These are phyloP conservation scores for Pythium brachiatum DNA, from an alignment of 352 stramenopile species.

Conservation along the genomic window DNA sequence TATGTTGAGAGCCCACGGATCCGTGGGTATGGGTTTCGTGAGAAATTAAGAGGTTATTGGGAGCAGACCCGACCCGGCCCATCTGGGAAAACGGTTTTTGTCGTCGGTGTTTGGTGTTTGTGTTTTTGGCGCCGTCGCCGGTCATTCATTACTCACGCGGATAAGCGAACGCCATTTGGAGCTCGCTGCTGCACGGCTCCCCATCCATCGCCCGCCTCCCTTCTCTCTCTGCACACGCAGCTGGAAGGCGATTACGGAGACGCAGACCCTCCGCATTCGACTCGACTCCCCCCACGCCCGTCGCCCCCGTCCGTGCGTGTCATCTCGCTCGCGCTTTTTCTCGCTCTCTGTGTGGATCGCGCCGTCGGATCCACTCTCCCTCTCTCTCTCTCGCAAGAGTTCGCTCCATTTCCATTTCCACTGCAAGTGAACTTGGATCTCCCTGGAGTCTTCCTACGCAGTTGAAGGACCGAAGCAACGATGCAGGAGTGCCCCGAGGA, in stretches of 20 bases:
- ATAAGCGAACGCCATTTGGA: slow-evolving; percentile 4
- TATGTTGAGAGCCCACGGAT: no score
- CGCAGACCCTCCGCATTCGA: not conserved
- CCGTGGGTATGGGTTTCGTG: not conserved
- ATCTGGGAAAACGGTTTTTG: slow-evolving; percentile 23
- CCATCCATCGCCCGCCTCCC: not conserved
- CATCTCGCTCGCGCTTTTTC: not conserved
- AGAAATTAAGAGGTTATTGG: not conserved
- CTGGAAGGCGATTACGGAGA: not conserved
- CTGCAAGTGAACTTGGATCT: not conserved
- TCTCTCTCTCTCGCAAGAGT: not conserved
- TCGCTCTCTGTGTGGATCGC: not conserved
- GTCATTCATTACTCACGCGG: slow-evolving; percentile 23
- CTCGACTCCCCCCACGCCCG: not conserved
- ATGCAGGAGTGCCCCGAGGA: slow-evolving; percentile 69
- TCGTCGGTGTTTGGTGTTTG: slow-evolving; percentile 15
- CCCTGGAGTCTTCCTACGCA: no score
- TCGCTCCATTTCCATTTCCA: not conserved
- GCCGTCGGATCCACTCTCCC: not conserved
- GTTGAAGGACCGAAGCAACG: no score
- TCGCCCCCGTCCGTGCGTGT: not conserved
- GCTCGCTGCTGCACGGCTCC: not conserved
- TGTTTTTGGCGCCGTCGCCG: slow-evolving; percentile 14
- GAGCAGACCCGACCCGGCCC: not conserved
- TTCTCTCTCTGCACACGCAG: not conserved